These are phyloP conservation scores for Nicotiana otophora DNA, from an alignment of 257 asterid genomes.

Conservation along the genomic window DNA sequence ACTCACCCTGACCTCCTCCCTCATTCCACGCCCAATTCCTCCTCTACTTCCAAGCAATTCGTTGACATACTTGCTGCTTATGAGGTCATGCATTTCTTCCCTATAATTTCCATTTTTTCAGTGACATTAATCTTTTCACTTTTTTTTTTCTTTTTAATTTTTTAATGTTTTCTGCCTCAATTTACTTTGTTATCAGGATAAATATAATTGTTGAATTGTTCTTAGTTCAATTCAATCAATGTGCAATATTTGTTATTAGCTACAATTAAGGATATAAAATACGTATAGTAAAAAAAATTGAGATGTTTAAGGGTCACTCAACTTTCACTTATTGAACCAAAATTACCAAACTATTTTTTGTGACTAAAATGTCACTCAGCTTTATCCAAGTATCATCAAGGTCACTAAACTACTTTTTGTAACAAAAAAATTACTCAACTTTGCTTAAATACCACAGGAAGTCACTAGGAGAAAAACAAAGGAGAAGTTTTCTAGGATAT, in stretches of 20 bases:
- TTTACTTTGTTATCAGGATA: neutral
- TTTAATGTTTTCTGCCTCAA: neutral
- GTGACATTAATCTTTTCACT: neutral
- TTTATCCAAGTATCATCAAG: too few relatives aligned
- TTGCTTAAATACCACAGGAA: too few relatives aligned
- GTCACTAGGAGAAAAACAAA: too few relatives aligned
- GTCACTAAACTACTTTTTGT: too few relatives aligned
- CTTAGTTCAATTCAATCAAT: neutral
- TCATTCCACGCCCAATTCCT: slow-evolving; percentile 29
- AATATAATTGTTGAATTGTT: neutral
- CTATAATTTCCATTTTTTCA: neutral
- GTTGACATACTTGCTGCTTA: slow-evolving; percentile 81
- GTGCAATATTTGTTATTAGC: neutral
- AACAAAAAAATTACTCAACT: too few relatives aligned
- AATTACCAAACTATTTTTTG: too few relatives aligned
- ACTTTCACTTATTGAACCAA: too few relatives aligned
- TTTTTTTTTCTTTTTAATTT: neutral
- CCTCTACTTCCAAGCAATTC: slow-evolving; percentile 52
- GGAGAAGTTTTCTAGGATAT: too few relatives aligned
- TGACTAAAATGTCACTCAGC: too few relatives aligned
- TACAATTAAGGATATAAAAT: neutral
- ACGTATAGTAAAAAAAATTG: too few relatives aligned
- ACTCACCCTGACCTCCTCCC: slow-evolving; percentile 79
- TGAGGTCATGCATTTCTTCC: slow-evolving; percentile 45
- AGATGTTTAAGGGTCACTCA: too few relatives aligned